phyloP scores from a whole-genome alignment of 805 yeast species.

The Millerozyma miso region DNA sequence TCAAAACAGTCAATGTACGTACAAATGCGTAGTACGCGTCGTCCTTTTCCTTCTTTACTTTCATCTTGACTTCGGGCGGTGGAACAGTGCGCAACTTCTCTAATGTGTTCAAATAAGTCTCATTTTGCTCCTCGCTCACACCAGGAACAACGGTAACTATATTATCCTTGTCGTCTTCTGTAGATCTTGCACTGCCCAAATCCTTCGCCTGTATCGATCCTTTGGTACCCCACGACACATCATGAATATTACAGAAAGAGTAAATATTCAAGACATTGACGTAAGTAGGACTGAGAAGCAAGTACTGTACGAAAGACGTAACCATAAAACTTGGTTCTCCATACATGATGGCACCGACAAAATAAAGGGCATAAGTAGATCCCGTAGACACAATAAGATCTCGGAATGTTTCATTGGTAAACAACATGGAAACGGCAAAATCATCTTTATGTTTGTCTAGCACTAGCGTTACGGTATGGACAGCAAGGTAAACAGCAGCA shows the following conservation, averaged over 20 bases:
- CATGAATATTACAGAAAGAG: slow-evolving; percentile 95
- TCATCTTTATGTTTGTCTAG: slow-evolving; percentile 38
- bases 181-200: slow-evolving; percentile 78
- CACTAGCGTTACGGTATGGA: slow-evolving; percentile 61
- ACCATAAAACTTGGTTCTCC: slow-evolving; percentile 92
- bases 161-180: slow-evolving; percentile 31
- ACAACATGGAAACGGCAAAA: slow-evolving; percentile 43
- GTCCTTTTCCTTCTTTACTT: slow-evolving; percentile 32
- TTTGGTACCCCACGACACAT: slow-evolving; percentile 96
- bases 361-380: slow-evolving; percentile 79
- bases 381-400: slow-evolving; percentile 82
- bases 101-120: slow-evolving; percentile 62
- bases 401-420: slow-evolving; percentile 70
- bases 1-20: slow-evolving; percentile 80
- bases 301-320: slow-evolving; percentile 80
- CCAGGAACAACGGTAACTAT: slow-evolving; percentile 56
- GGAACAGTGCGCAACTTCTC: slow-evolving; percentile 46
- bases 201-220: slow-evolving; percentile 67
- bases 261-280: slow-evolving; percentile 88
- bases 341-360: slow-evolving; percentile 72
- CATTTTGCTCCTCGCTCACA: slow-evolving; percentile 70
- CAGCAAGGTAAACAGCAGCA: slow-evolving; percentile 79
- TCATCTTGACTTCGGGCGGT: slow-evolving; percentile 14
- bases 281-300: slow-evolving; percentile 82
- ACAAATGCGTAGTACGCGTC: slow-evolving; percentile 86